phyloP scores from a whole-genome alignment of 169 alveolate genomes.

The Plasmodium gallinaceum region DNA sequence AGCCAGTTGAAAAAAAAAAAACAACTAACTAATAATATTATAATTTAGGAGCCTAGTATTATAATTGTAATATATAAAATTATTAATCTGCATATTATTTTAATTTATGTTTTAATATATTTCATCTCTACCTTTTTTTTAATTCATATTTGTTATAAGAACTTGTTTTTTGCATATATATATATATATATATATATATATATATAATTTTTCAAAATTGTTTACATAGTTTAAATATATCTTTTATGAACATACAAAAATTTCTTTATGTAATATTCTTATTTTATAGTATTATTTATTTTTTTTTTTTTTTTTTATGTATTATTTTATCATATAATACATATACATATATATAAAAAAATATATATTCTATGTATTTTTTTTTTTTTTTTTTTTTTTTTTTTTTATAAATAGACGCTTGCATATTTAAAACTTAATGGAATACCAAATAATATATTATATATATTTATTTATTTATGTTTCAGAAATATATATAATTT shows the following conservation, averaged over 20 bases:
- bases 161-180: constrained; percentile 50
- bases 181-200: constrained; percentile 1
- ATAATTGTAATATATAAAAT: constrained; percentile 47
- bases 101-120: constrained; percentile 70
- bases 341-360: constrained; percentile 8
- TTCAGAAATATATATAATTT: constrained; percentile 21
- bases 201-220: neutral
- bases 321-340: neutral
- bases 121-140: constrained; percentile 40
- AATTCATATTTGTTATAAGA: constrained; percentile 73
- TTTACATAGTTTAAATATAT: neutral
- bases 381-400: constrained; percentile 9
- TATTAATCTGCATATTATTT: constrained; percentile 58
- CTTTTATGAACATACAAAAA: neutral
- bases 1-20: constrained; percentile 94
- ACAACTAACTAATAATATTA: constrained; percentile 17
- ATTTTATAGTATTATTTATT: neutral
- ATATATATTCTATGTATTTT: constrained; percentile 12
- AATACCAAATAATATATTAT: constrained; percentile 17
- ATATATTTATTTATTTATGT: constrained; percentile 18
- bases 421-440: constrained; percentile 40
- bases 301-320: neutral
- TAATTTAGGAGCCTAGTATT: constrained; percentile 12
- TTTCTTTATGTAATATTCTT: neutral
- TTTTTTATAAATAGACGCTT: constrained; percentile 27